A percentile compares a stretch with the other conserved stretches of the same genome.
phyloP scores from a whole-genome alignment of 106 monocot genomes.

The Acorus calamus region DNA sequence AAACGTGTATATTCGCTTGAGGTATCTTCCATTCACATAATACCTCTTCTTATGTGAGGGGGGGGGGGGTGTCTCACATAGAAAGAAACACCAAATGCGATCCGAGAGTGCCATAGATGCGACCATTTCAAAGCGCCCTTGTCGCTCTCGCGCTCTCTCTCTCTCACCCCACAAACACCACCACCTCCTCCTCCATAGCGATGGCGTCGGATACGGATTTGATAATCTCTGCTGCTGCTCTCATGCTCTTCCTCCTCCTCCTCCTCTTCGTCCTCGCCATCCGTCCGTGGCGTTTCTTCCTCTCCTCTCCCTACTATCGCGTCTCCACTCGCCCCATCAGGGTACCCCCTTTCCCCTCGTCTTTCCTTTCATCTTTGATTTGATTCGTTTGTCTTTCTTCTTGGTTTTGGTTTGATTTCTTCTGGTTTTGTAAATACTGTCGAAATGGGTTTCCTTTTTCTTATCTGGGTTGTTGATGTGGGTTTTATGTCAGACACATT shows the following conservation, averaged over 20 bases:
- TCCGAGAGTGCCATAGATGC: background rate
- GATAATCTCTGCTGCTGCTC: background rate
- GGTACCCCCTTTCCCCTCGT: background rate
- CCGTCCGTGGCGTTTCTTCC: slow-evolving; percentile 31
- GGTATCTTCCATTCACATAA: too few species aligned
- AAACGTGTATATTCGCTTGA: too few species aligned
- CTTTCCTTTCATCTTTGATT: background rate
- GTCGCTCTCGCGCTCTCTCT: slow-evolving; percentile 7
- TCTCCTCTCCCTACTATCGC: background rate
- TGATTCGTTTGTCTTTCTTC: background rate
- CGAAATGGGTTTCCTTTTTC: too few species aligned
- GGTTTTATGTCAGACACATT: too few species aligned
- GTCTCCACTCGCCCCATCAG: background rate
- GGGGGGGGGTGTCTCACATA: too few species aligned
- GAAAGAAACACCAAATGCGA: too few species aligned
- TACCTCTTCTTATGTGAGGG: too few species aligned
- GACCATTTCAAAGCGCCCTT: slow-evolving; percentile 21
- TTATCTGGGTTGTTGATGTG: too few species aligned
- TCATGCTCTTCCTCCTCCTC: slow-evolving; percentile 16
- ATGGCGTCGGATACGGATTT: slow-evolving; percentile 8
- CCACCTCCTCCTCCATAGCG: background rate
- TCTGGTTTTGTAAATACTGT: too few species aligned
- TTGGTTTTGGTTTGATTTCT: too few species aligned
- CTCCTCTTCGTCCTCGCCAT: slow-evolving; percentile 19
- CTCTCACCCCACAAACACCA: background rate